A percentile compares a stretch with the other conserved stretches of the same genome.
phyloP scores from a whole-genome alignment of 1,284 basidiomycete species.

The Rhodotorula sp. region DNA sequence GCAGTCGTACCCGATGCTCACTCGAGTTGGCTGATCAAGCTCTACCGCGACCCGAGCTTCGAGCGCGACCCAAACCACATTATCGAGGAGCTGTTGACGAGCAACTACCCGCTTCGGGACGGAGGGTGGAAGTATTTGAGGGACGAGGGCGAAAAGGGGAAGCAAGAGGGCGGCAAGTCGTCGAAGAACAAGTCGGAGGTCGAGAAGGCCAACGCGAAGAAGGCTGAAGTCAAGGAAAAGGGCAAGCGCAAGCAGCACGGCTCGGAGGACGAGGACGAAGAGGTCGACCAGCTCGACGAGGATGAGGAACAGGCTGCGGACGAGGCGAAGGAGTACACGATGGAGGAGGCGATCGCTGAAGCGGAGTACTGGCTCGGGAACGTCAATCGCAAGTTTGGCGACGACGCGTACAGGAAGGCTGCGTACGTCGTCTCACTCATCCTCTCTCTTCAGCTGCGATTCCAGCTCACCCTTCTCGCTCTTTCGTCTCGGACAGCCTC shows the following conservation, averaged over 20 bases:
- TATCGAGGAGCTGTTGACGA: neutral
- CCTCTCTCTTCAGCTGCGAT: too few species aligned
- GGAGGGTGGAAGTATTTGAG: neutral
- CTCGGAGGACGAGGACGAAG: neutral
- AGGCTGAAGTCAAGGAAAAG: neutral
- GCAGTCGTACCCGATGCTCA: neutral
- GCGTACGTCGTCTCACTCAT: constrained; percentile 1
- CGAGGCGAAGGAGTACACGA: constrained; percentile 8
- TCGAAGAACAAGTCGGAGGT: neutral
- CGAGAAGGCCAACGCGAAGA: too few species aligned
- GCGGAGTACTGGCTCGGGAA: neutral
- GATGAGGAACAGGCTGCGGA: neutral
- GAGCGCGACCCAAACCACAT: neutral
- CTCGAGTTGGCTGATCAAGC: neutral
- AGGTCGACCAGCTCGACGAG: neutral
- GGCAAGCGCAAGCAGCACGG: neutral
- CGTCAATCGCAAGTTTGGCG: neutral
- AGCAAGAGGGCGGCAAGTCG: neutral
- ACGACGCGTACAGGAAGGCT: constrained; percentile 4
- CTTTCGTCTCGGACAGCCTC: neutral
- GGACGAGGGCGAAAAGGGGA: neutral
- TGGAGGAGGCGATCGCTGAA: neutral
- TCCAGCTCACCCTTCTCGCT: fast-evolving
- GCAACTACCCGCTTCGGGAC: constrained; percentile 2
- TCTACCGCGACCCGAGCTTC: neutral